Evolutionary conservation across 2,329 filamentous ascomycete species (phyloP).

Genomic region (Venturiaceae sp.): DNA sequence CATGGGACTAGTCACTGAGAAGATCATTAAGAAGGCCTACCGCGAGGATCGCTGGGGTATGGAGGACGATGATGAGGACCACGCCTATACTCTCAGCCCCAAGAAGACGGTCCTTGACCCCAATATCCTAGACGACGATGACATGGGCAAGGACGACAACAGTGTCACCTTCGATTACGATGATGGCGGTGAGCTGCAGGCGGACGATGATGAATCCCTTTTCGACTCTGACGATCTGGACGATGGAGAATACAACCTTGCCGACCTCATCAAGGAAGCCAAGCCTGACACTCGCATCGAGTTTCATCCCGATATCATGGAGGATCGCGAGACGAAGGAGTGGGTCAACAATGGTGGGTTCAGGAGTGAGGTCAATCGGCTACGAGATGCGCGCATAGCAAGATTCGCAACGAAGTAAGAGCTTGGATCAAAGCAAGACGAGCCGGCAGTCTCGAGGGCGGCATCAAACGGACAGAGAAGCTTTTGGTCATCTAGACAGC

Average conservation of each 20-base stretch:
- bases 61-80: neutral
- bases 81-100: neutral
- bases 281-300: neutral
- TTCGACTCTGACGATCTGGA: neutral
- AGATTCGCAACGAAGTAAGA: neutral
- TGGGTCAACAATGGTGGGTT: neutral
- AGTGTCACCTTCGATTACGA: neutral
- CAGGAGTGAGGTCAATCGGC: neutral
- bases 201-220: neutral
- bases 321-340: neutral
- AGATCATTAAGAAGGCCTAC: neutral
- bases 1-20: neutral
- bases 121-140: neutral
- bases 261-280: neutral
- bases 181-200: neutral
- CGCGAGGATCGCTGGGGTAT: neutral
- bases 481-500: neutral
- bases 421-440: neutral
- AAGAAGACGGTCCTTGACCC: neutral
- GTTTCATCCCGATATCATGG: neutral
- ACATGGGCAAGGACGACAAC: neutral
- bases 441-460: neutral
- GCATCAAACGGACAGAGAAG: neutral
- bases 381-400: neutral
- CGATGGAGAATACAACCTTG: neutral